Conservation (phyloP, 179 eudicot species). For the Heliamphora pulchella region DNA sequence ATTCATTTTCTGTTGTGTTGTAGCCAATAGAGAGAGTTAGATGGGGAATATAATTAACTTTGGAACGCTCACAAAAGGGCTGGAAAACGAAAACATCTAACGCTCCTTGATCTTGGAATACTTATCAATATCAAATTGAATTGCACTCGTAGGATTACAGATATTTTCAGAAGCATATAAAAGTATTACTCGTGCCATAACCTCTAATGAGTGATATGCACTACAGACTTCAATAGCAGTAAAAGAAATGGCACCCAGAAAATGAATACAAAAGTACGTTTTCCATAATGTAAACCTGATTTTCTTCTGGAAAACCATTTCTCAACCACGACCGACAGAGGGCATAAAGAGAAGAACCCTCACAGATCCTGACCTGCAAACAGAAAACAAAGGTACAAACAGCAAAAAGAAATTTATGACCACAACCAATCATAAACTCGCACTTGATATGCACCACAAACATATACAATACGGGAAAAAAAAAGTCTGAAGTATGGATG, state of each 20-base stretch:
- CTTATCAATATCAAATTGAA: neutral
- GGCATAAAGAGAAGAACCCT: conserved; percentile 62
- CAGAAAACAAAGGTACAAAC: conserved; percentile 16
- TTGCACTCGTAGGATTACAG: neutral
- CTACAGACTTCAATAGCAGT: neutral
- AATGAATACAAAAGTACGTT: neutral
- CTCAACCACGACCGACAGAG: conserved; percentile 93
- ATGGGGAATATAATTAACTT: neutral
- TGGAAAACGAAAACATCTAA: neutral
- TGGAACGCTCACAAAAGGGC: neutral
- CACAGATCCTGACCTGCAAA: conserved; percentile 58
- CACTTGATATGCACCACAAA: conserved; percentile 3
- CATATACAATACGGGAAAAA: neutral
- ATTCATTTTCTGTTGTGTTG: neutral
- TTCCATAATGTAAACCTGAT: conserved; percentile 42
- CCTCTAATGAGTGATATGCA: neutral
- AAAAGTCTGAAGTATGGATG: neutral
- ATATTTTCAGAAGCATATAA: neutral
- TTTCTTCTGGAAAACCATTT: conserved; percentile 66
- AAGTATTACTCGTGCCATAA: neutral
- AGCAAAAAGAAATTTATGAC: neutral
- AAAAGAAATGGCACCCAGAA: neutral
- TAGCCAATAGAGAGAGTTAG: neutral
- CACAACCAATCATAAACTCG: neutral
- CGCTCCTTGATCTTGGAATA: neutral